These are phyloP conservation scores for Hypholoma fasciculare DNA, from an alignment of 768 basidiomycete genomes.

Conservation along the genomic window DNA sequence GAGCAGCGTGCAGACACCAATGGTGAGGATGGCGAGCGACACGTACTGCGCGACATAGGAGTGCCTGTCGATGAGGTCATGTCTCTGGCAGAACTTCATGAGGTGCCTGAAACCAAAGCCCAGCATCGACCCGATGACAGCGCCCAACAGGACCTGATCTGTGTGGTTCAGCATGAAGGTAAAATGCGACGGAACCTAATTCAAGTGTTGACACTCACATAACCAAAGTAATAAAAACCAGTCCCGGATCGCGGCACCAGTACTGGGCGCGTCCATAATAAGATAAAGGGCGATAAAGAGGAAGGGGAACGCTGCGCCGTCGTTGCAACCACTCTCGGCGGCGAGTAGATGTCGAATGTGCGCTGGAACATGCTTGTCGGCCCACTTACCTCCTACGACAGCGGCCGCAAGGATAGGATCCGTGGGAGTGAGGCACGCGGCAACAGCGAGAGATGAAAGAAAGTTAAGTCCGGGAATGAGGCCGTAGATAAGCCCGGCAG, in stretches of 20 bases:
- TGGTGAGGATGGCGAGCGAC: conserved; percentile 79
- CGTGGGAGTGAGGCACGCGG: conserved; percentile 92
- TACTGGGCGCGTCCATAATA: conserved; percentile 58
- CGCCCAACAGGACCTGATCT: conserved; percentile 82
- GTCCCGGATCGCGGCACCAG: conserved; percentile 68
- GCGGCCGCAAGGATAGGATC: conserved; percentile 93
- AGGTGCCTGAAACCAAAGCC: conserved; percentile 83
- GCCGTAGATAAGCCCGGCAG: conserved; percentile 87
- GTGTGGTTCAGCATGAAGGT: conserved; percentile 15
- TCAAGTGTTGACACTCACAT: conserved; percentile 48
- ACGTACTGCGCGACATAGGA: conserved; percentile 94
- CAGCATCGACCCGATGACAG: conserved; percentile 70
- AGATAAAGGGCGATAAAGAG: conserved; percentile 89
- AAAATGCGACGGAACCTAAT: conserved; percentile 7
- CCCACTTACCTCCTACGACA: conserved; percentile 94
- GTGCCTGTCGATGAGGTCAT: conserved; percentile 88
- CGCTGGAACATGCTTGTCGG: conserved; percentile 93
- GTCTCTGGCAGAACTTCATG: conserved; percentile 90
- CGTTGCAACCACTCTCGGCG: conserved; percentile 91
- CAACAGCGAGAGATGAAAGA: conserved; percentile 85
- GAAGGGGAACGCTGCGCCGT: conserved; percentile 96
- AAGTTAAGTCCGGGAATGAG: conserved; percentile 90
- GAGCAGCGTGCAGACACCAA: conserved; percentile 81
- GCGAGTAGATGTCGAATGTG: conserved; percentile 68
- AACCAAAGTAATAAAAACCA: conserved; percentile 91